Evolutionary conservation across 2,329 filamentous ascomycete genomes (phyloP).

Genomic region (Drechslerella coelobrocha): DNA sequence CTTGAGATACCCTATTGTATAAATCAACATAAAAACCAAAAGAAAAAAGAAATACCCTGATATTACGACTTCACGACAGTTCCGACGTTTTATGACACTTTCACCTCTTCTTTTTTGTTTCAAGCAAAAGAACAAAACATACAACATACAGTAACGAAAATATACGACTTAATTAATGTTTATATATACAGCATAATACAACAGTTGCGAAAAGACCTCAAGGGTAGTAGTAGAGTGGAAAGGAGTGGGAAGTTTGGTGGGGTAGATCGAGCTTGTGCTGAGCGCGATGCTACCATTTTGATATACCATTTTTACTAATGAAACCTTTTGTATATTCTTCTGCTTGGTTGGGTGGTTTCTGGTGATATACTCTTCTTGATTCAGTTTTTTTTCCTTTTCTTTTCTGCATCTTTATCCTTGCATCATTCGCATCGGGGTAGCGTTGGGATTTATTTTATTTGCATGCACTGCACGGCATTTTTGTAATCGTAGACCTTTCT

Average conservation of each 20-base stretch:
- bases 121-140: not conserved
- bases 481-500: no score
- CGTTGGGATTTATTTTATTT: no score
- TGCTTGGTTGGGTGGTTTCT: constrained; percentile 6
- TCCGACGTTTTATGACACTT: not conserved
- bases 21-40: not conserved
- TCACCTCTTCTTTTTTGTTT: no score
- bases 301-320: not conserved
- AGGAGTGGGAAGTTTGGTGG: not conserved
- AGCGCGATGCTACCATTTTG: not conserved
- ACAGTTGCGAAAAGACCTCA: no score
- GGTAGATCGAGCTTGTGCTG: not conserved
- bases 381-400: constrained; percentile 3
- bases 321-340: constrained; percentile 10
- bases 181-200: no score
- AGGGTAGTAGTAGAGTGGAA: no score
- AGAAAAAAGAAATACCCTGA: not conserved
- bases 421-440: no score
- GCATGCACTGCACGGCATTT: no score
- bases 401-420: constrained; percentile 3
- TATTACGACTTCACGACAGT: not conserved
- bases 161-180: constrained; percentile 18
- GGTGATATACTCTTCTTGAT: constrained; percentile 1
- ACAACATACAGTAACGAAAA: not conserved
- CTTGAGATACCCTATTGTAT: not conserved